Base-by-base conservation (phyloP, 208 protist species). In the Trypanosoma vivax region DNA sequence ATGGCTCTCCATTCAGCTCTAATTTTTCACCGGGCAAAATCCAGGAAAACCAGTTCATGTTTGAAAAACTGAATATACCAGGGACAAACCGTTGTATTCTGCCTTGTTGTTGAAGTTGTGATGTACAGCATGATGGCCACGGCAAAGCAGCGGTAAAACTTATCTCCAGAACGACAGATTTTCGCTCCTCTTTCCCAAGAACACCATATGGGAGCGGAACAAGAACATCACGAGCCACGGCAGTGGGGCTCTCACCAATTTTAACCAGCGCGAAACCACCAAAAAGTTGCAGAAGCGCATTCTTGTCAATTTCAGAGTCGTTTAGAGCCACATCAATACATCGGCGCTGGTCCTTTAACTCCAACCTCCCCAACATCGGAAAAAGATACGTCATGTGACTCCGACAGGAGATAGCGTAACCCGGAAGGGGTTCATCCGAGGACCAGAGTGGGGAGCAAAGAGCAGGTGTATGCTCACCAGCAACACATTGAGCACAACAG, bases 101-200 rank as follows among this genome's bases (percentile, higher is more conserved):
- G 3, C 73, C 76, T 29, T 69, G 59, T 31, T 69, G 55, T 50
- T 87, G 70, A n/a, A 92, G 50, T 29, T 51, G 6, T 25, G 57
- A 25, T 0, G 83, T 92, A 67, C 83, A 92, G 29, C 50, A 51
- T n/a, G 79, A 79, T 16, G 70, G 75, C 83, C 83, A 92, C 28
- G 83, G 78, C 39, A 83, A 56, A 9, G 70, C 83, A 3, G 72
- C 79, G 33, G 71, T 64, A 47, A 92, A 92, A 52, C 68, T 38
- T 5, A 91, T 21, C 13, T 64, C 64, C 23, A 45, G 53, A 19
- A 60, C 68, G 1, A 69, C 48, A 24, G 70, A 37, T 14, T 58
- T 11, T n/a, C 30, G 18, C 46, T 91, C 83, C 31, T 57, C 64
- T 16, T 66, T 63, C 1, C 60, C 63, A 24, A 91, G 62, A 7